Evolutionary conservation across 139 green algal genomes (phyloP).

Genomic region (Chlorella sorokiniana): DNA sequence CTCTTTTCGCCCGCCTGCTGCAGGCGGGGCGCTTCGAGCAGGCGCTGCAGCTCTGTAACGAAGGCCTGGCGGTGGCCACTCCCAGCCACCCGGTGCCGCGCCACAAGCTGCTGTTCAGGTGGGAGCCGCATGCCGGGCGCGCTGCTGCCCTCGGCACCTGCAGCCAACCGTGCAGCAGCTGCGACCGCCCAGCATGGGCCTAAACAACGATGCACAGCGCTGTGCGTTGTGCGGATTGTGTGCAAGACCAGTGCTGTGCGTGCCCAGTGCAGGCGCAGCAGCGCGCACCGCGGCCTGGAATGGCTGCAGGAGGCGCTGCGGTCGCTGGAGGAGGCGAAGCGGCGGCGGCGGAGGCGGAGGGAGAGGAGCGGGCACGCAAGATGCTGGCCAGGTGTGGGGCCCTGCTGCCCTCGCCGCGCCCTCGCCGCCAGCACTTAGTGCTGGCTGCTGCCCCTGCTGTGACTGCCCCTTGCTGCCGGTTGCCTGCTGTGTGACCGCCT

Average conservation of each 20-base stretch:
- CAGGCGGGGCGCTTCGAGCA: slow-evolving; percentile 8
- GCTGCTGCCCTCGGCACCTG: neutral
- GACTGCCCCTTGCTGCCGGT: neutral
- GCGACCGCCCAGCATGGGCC: too few species aligned
- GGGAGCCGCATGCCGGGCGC: neutral
- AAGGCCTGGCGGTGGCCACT: neutral
- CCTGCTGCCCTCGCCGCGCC: neutral
- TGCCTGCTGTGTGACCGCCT: too few species aligned
- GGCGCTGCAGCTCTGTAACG: slow-evolving; percentile 19
- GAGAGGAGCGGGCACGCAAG: neutral
- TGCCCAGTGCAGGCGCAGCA: slow-evolving; percentile 1
- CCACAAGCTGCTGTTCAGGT: slow-evolving; percentile 15
- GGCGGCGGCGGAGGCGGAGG: neutral
- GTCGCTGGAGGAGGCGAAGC: neutral
- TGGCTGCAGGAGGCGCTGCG: slow-evolving; percentile 16
- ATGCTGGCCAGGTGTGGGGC: slow-evolving; percentile 1
- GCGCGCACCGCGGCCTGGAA: neutral
- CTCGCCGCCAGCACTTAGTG: neutral
- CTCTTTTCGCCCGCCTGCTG: neutral
- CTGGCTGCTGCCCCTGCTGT: neutral
- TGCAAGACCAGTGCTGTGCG: too few species aligned
- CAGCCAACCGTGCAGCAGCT: neutral
- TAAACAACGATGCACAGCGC: too few species aligned
- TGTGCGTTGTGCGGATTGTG: too few species aligned
- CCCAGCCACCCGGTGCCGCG: neutral